phyloP scores from a whole-genome alignment of 805 yeast species.

The Yarrowia divulgata region DNA sequence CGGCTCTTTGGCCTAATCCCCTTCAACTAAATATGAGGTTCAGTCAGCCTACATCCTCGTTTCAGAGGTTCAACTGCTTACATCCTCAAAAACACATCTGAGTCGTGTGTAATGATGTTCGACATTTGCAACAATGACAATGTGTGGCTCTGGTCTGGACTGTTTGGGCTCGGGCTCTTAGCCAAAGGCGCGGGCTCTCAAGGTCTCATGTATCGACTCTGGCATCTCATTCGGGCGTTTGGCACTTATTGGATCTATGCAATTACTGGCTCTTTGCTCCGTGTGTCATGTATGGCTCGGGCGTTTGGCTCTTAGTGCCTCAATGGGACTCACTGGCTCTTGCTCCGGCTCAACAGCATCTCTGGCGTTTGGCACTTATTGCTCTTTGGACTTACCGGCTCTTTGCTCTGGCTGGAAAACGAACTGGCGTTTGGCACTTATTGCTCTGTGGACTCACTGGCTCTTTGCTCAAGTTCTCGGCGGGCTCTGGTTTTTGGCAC shows the following conservation, averaged over 20 bases:
- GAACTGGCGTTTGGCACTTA: constrained; percentile 23
- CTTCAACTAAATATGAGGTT: constrained; percentile 30
- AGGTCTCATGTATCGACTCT: background rate
- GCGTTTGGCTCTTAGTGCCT: constrained; percentile 25
- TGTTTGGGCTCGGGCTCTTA: constrained; percentile 7
- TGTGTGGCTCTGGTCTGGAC: constrained; percentile 2
- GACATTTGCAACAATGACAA: constrained; percentile 20
- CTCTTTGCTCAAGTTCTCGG: constrained; percentile 8
- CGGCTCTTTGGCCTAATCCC: constrained; percentile 30
- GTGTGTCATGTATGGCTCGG: background rate
- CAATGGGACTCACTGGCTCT: constrained; percentile 17
- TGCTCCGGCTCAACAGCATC: constrained; percentile 5
- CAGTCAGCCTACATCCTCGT: constrained; percentile 34
- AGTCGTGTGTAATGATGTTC: constrained; percentile 4
- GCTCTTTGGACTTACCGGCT: constrained; percentile 21
- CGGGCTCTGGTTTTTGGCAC: constrained; percentile 21
- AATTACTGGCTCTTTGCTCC: constrained; percentile 30
- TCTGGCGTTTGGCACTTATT: constrained; percentile 29
- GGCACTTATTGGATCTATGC: constrained; percentile 10
- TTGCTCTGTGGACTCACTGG: constrained; percentile 16
- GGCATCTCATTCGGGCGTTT: constrained; percentile 10
- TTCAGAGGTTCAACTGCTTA: constrained; percentile 31
- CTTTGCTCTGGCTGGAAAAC: constrained; percentile 4
- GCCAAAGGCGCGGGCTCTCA: constrained; percentile 7
- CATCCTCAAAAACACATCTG: constrained; percentile 27